Conservation (phyloP, 371 early-diverging fungal species). For the Rhizopus microsporus region DNA sequence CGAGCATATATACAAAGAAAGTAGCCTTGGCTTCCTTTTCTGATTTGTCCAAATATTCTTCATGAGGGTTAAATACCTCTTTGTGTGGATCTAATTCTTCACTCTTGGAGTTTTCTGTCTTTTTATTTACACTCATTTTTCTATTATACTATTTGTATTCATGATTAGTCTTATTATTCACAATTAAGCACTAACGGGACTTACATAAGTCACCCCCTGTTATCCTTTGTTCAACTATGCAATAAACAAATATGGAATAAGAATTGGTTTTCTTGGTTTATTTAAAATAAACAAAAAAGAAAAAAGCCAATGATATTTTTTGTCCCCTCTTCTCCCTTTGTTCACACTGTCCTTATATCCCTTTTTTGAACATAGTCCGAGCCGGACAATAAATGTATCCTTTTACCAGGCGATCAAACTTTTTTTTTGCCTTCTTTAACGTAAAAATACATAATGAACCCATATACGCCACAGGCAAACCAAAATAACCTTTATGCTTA, state of each 20-base stretch:
- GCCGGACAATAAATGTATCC: too few relatives aligned
- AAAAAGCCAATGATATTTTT: background rate
- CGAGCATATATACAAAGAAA: slow-evolving; percentile 41
- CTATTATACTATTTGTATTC: too few relatives aligned
- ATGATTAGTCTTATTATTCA: background rate
- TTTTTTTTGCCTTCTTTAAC: background rate
- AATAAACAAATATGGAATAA: too few relatives aligned
- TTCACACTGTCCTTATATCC: too few relatives aligned
- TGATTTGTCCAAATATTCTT: slow-evolving; percentile 23
- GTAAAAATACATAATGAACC: slow-evolving; percentile 27
- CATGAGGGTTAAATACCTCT: slow-evolving; percentile 24
- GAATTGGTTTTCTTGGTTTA: background rate
- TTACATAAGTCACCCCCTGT: too few relatives aligned
- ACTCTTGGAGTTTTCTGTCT: background rate
- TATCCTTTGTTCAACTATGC: too few relatives aligned
- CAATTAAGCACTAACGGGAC: background rate
- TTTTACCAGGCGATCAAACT: background rate
- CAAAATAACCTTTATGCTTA: slow-evolving; percentile 36
- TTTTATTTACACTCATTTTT: background rate
- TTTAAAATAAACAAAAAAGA: background rate
- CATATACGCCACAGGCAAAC: slow-evolving; percentile 29
- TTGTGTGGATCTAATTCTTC: slow-evolving; percentile 15
- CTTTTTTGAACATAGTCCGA: too few relatives aligned
- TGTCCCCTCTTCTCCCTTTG: too few relatives aligned
- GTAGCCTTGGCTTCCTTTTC: slow-evolving; percentile 21